These are phyloP conservation scores for Rhynchospora pubera DNA, from an alignment of 176 grass and related monocot genomes.

Conservation along the genomic window DNA sequence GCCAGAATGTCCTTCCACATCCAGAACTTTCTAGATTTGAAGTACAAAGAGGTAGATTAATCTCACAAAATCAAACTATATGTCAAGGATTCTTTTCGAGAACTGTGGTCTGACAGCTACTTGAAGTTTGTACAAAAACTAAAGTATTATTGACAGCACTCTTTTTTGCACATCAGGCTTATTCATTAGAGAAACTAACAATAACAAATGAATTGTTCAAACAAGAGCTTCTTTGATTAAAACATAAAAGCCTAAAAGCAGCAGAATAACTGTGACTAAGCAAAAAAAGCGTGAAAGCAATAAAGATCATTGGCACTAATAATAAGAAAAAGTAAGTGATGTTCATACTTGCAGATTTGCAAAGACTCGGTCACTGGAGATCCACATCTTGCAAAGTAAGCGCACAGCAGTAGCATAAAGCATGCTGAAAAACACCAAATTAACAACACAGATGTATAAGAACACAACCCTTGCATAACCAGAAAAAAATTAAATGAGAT, in stretches of 20 bases:
- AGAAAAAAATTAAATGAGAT: slow-evolving; percentile 2
- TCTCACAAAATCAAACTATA: slow-evolving; percentile 8
- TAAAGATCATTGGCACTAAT: slow-evolving; percentile 2
- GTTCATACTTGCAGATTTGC: slow-evolving; percentile 81
- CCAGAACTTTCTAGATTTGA: slow-evolving; percentile 64
- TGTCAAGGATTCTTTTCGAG: slow-evolving; percentile 2
- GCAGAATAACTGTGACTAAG: slow-evolving; percentile 1
- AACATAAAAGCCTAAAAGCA: not conserved
- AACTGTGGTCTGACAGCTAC: slow-evolving; percentile 1
- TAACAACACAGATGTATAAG: slow-evolving; percentile 20
- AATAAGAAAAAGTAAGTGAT: slow-evolving; percentile 25
- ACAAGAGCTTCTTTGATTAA: not conserved
- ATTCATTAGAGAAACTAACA: slow-evolving; percentile 12
- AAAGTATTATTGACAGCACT: not conserved
- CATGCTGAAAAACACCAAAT: slow-evolving; percentile 29
- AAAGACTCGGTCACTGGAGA: slow-evolving; percentile 64
- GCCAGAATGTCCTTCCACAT: slow-evolving; percentile 48
- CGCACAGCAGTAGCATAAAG: slow-evolving; percentile 66
- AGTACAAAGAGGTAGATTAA: slow-evolving; percentile 27
- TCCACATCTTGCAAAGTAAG: slow-evolving; percentile 88
- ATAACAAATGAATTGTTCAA: slow-evolving; percentile 1
- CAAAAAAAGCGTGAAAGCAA: slow-evolving; percentile 1
- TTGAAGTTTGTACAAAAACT: not conserved
- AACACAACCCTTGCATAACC: slow-evolving; percentile 7
- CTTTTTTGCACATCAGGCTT: slow-evolving; percentile 2